phyloP scores from a whole-genome alignment of 164 flowering plant genomes.

The Macadamia tetraphylla region DNA sequence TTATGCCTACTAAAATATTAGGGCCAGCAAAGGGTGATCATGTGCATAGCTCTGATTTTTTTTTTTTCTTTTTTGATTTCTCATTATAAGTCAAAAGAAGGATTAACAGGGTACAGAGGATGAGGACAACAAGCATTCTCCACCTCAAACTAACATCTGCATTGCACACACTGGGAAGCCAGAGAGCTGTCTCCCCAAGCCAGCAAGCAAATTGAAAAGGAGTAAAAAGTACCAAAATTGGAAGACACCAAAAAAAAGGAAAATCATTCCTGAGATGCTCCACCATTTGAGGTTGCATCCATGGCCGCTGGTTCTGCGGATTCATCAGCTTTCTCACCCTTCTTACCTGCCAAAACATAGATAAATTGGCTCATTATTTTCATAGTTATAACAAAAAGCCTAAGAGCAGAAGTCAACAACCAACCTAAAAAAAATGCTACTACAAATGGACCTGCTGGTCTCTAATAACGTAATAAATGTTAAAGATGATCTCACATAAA shows the following conservation, averaged over 20 bases:
- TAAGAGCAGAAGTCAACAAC: no score
- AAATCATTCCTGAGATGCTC: slow-evolving; percentile 29
- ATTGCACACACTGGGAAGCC: background rate
- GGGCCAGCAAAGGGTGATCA: no score
- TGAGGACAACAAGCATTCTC: no score
- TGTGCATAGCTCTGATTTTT: no score
- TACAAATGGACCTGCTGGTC: no score
- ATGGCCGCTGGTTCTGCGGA: slow-evolving; percentile 55
- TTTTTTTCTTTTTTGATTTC: background rate
- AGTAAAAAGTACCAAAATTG: slow-evolving; percentile 16
- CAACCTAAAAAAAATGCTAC: no score
- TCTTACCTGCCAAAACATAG: slow-evolving; percentile 49
- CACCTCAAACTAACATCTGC: no score
- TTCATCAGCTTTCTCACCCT: slow-evolving; percentile 53
- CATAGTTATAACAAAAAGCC: no score
- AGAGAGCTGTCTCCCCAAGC: background rate
- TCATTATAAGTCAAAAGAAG: background rate
- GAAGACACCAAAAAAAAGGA: background rate
- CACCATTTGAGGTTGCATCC: slow-evolving; percentile 53
- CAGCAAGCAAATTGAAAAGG: background rate
- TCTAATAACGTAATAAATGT: no score
- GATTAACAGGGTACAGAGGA: no score
- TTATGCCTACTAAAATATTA: no score
- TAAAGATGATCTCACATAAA: no score
- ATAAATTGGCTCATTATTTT: background rate